A percentile compares a stretch with the other conserved stretches of the same genome.
These are phyloP conservation scores for Coemansia javaensis DNA, from an alignment of 192 early-diverging fungal species.

Conservation along the genomic window DNA sequence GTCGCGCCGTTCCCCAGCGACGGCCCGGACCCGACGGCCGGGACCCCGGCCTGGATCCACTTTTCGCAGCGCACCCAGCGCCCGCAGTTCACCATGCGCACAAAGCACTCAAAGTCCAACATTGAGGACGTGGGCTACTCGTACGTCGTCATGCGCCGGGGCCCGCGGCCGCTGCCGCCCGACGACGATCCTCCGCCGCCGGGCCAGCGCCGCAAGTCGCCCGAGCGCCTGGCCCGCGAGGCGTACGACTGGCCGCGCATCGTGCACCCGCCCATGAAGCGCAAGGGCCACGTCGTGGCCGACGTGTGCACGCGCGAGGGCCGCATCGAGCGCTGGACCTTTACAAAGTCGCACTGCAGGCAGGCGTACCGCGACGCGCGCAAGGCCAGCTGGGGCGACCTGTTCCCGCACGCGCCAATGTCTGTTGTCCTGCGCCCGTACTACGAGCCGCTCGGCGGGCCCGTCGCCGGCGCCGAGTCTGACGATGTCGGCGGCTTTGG, in stretches of 20 bases:
- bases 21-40: conserved; percentile 61
- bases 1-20: conserved; percentile 82
- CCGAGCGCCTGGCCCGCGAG: conserved; percentile 19
- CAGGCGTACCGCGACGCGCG: conserved; percentile 66
- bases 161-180: conserved; percentile 50
- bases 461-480: too few species aligned
- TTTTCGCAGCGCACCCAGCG: conserved; percentile 76
- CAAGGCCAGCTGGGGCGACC: conserved; percentile 79
- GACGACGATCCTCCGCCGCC: too few species aligned
- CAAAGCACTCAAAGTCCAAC: conserved; percentile 62
- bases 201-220: conserved; percentile 6
- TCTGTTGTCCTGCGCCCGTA: conserved; percentile 4
- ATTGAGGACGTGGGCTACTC: conserved; percentile 72
- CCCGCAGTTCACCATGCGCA: conserved; percentile 61
- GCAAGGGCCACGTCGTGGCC: conserved; percentile 67
- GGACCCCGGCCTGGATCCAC: conserved; percentile 67
- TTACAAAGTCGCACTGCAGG: conserved; percentile 67
- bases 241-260: conserved; percentile 67
- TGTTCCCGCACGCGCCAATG: conserved; percentile 71
- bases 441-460: conserved; percentile 5
- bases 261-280: conserved; percentile 72
- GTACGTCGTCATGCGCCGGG: conserved; percentile 71
- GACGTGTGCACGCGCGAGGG: conserved; percentile 60
- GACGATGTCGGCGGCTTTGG: too few species aligned
- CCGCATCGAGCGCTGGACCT: conserved; percentile 60